These are phyloP conservation scores for Entomortierella chlamydospora DNA, from an alignment of 192 early-diverging fungal genomes.

Conservation along the genomic window DNA sequence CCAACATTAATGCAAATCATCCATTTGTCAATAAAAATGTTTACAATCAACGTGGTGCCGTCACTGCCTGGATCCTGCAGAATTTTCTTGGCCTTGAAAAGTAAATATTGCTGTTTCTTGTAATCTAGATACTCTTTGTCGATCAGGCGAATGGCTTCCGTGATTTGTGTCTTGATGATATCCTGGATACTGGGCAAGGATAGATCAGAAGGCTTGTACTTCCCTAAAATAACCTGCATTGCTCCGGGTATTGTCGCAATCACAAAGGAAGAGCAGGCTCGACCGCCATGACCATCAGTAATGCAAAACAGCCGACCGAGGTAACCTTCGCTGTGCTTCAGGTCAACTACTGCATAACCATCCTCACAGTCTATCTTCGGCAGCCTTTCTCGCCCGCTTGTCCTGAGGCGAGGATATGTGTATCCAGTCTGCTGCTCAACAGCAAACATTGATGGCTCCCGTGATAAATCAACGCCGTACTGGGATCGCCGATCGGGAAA, in stretches of 20 bases:
- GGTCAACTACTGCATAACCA: conserved; percentile 61
- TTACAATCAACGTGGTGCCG: conserved; percentile 64
- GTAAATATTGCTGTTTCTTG: conserved; percentile 59
- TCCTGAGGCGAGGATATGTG: conserved; percentile 65
- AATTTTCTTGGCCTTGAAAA: conserved; percentile 41
- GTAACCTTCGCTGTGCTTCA: conserved; percentile 46
- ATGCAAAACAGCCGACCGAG: conserved; percentile 63
- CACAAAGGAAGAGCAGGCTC: conserved; percentile 66
- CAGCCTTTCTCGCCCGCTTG: conserved; percentile 56
- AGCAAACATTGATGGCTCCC: conserved; percentile 62
- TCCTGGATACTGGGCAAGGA: conserved; percentile 51
- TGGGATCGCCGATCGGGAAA: conserved; percentile 35
- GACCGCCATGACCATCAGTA: conserved; percentile 70
- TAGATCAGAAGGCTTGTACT: conserved; percentile 52
- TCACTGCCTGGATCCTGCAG: conserved; percentile 60
- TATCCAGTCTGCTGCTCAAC: conserved; percentile 68
- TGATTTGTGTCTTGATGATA: conserved; percentile 58
- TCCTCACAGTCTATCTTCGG: conserved; percentile 67
- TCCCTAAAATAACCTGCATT: conserved; percentile 57
- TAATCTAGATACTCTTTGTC: conserved; percentile 66
- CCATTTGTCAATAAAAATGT: conserved; percentile 67
- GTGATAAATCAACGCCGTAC: conserved; percentile 50
- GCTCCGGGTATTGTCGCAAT: conserved; percentile 57
- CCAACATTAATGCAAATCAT: conserved; percentile 67
- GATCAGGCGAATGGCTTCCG: conserved; percentile 53